Percentiles rank a stretch among this genome's conserved stretches.
These are phyloP conservation scores for Drosera capensis DNA, from an alignment of 148 eudicot species.

Conservation along the genomic window DNA sequence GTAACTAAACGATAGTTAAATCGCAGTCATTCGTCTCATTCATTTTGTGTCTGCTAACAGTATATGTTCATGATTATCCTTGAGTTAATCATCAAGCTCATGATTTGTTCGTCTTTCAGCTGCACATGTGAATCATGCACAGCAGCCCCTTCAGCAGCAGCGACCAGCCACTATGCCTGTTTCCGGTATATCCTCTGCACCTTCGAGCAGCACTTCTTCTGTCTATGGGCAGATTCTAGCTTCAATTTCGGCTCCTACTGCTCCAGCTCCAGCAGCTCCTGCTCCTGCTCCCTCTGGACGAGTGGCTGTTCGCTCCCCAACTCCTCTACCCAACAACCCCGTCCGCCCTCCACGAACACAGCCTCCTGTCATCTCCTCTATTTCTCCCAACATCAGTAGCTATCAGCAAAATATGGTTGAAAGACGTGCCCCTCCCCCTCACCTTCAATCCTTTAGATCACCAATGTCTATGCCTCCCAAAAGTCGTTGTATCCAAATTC, in stretches of 20 bases:
- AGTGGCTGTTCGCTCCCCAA: slow-evolving; percentile 12
- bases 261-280: too few species aligned
- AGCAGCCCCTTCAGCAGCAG: slow-evolving; percentile 17
- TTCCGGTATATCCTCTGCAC: too few species aligned
- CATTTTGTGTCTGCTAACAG: neutral
- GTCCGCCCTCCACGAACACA: slow-evolving; percentile 3
- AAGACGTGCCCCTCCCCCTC: slow-evolving; percentile 38
- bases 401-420: slow-evolving; percentile 17
- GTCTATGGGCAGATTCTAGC: too few species aligned
- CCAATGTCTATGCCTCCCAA: slow-evolving; percentile 10
- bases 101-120: slow-evolving; percentile 19
- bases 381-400: slow-evolving; percentile 16
- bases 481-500: slow-evolving; percentile 4
- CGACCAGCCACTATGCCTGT: too few species aligned
- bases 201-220: too few species aligned
- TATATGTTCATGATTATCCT: neutral
- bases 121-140: slow-evolving; percentile 20
- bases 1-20: too few species aligned
- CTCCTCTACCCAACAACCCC: slow-evolving; percentile 13
- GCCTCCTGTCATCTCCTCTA: slow-evolving; percentile 20
- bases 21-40: neutral
- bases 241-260: too few species aligned
- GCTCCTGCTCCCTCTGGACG: slow-evolving; percentile 16
- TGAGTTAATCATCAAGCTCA: neutral
- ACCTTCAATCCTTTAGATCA: slow-evolving; percentile 31